Evolutionary conservation across 2,329 filamentous ascomycete species (phyloP), one percentile per base, ranked within the genome.

Genomic region (Thelonectria blattea): DNA sequence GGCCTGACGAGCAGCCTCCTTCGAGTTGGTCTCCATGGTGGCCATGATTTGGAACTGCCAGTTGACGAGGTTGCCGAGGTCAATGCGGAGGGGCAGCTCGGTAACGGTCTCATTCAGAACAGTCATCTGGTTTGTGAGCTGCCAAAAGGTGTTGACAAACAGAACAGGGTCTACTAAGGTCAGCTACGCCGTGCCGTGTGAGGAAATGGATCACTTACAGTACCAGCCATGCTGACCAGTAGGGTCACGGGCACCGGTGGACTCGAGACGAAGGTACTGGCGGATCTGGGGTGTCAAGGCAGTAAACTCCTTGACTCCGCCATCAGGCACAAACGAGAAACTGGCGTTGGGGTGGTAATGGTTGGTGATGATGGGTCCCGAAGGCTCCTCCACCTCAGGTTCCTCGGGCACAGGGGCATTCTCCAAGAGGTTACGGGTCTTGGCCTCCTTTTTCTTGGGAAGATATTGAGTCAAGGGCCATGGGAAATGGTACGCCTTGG

Each of bases 301-400:
- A 20, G 83, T 81, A 67, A 88, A 93, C 27, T 84, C 83, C 72
- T 91, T 81, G 7, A 89, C 82, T 20, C 93, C 93, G 42, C 88
- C 82, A 69, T 93, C 89, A 3, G 93, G 92, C 51, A 99, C 86
- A 70, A 98, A 88, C 6, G 93, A 91, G 62, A 99, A 81, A 52
- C 91, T 96, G 68, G 96, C 90, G 77, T 99, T 99, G 7, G 95
- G 91, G 77, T 99, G 95, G 75, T 97, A 99, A 80, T 93, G 96
- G 56, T 89, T 96, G 47, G 85, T 87, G 64, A 96, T 86, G 54
- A 89, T 81, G n/a, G 91, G 88, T 1, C 88, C 88, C 5, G 83
- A 78, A 57, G 84, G 80, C 64, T 85, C 82, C 17, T 80, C 79
- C 27, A 76, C 76, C n/a, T 81, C 81, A n/a, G 83, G 79, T 42